Conservation (phyloP, 2,329 filamentous ascomycete genomes). For the Phialocephala sp. region DNA sequence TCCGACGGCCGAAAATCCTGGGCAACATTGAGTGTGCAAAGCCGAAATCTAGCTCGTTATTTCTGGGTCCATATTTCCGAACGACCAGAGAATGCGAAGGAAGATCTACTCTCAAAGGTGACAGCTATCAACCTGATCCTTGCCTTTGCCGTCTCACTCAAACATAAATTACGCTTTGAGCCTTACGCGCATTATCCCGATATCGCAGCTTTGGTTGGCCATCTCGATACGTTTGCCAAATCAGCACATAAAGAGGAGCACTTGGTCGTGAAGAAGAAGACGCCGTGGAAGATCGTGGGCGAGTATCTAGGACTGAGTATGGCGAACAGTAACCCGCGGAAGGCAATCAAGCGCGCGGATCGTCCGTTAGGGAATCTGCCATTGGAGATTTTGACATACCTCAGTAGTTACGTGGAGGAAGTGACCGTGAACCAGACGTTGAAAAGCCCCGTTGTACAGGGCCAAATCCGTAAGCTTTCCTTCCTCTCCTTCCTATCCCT, state of each 20-base stretch:
- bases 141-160: constrained; percentile 77
- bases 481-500: constrained; percentile 40
- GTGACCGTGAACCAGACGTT: constrained; percentile 45
- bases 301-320: constrained; percentile 80
- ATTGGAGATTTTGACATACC: constrained; percentile 77
- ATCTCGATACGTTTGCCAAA: constrained; percentile 77
- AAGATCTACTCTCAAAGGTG: constrained; percentile 72
- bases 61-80: constrained; percentile 82
- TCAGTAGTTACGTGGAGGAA: constrained; percentile 51
- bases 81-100: constrained; percentile 62
- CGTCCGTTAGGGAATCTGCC: constrained; percentile 83
- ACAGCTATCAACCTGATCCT: constrained; percentile 74
- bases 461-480: constrained; percentile 36
- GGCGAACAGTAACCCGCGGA: constrained; percentile 78
- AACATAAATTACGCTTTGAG: constrained; percentile 84
- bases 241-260: constrained; percentile 53
- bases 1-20: constrained; percentile 68
- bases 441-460: constrained; percentile 35
- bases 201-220: constrained; percentile 69
- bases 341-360: constrained; percentile 74
- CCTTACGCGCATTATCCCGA: constrained; percentile 80
- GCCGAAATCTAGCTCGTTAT: constrained; percentile 72
- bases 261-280: constrained; percentile 39
- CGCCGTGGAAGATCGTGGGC: constrained; percentile 65
- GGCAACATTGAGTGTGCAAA: constrained; percentile 65